Base-by-base conservation (phyloP, 108 stramenopile species). In the Tribonema minus region DNA sequence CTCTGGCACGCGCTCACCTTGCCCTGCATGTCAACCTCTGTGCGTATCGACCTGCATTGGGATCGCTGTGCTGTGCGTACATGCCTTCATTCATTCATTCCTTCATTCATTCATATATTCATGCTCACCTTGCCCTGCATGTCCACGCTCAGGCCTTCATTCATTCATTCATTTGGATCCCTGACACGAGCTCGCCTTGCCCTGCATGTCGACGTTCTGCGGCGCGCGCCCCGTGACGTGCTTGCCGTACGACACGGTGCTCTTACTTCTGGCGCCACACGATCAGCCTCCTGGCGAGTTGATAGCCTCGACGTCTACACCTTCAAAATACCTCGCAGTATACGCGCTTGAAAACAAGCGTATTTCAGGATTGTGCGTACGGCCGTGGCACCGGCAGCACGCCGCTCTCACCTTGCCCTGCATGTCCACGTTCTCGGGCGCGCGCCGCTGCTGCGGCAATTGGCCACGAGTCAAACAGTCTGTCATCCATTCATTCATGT, bases 91-190 rank as follows among this genome's bases (percentile, higher is more conserved):
- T 41, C 7, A 5, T 9, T 5, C 40, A 41, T 12, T 12, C 40
- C 5, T 41, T 12, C 40, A 5, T 9, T 9, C 12, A 5, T 41
- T 9, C 40, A 41, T 12, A 41, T 41, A 12, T 41, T 12, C 7
- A 41, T 5, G 40, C 40, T 40, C 63, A 74, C 72, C 72, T 74
- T 74, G 39, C 72, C 72, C 60, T 30, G 30, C 60, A 61, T 12
- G 30, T 12, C n/a, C 28, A 9, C 29, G 30, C 9, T 6, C 59
- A 6, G 7, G 28, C 9, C 9, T 5, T 7, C 59, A 26, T 60
- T 26, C 59, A 1, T 29, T 7, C 28, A 1, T 7, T 26, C 27
- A 60, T 60, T 29, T n/a, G n/a, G n/a, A n/a, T n/a, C n/a, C n/a
- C n/a, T n/a, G n/a, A n/a, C n/a, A n/a, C n/a, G n/a, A n/a, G n/a